Conservation (phyloP, 2,329 filamentous ascomycete species). For the Fusarium guadeloupense region DNA sequence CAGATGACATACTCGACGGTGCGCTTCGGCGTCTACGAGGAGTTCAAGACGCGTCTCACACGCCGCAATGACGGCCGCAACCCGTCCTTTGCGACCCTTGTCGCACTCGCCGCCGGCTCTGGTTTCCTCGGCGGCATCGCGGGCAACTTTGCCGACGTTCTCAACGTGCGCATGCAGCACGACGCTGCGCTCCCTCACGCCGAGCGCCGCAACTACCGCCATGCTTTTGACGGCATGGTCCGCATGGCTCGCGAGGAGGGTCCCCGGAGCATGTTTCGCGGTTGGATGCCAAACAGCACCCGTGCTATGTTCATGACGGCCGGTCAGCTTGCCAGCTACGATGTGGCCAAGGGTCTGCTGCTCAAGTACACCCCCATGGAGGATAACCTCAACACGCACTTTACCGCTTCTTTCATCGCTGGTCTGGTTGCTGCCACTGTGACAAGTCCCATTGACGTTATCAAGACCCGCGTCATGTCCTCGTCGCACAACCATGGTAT, state of each 20-base stretch:
- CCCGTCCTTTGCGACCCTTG: constrained; percentile 78
- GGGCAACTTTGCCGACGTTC: constrained; percentile 93
- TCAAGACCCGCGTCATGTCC: constrained; percentile 90
- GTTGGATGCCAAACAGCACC: constrained; percentile 83
- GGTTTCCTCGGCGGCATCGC: constrained; percentile 89
- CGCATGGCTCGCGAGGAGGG: constrained; percentile 92
- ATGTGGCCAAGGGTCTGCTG: constrained; percentile 78
- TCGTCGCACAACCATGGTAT: constrained; percentile 63
- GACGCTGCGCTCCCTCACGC: constrained; percentile 78
- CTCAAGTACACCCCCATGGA: constrained; percentile 72
- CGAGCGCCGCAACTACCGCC: constrained; percentile 85
- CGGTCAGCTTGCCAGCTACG: constrained; percentile 84
- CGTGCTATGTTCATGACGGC: constrained; percentile 90
- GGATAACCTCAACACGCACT: constrained; percentile 80
- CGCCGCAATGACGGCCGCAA: constrained; percentile 59
- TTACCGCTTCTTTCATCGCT: constrained; percentile 78
- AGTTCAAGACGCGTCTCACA: constrained; percentile 74
- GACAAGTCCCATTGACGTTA: constrained; percentile 85
- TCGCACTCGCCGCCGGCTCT: constrained; percentile 83
- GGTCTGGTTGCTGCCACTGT: constrained; percentile 86
- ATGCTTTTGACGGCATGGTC: constrained; percentile 86
- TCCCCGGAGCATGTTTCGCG: constrained; percentile 77
- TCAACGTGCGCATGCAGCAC: constrained; percentile 99
- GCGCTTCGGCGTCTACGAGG: constrained; percentile 95
- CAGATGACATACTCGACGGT: constrained; percentile 97